Evolutionary conservation across 1,284 basidiomycete genomes (phyloP).

Genomic region (Taiwanofungus camphoratus): DNA sequence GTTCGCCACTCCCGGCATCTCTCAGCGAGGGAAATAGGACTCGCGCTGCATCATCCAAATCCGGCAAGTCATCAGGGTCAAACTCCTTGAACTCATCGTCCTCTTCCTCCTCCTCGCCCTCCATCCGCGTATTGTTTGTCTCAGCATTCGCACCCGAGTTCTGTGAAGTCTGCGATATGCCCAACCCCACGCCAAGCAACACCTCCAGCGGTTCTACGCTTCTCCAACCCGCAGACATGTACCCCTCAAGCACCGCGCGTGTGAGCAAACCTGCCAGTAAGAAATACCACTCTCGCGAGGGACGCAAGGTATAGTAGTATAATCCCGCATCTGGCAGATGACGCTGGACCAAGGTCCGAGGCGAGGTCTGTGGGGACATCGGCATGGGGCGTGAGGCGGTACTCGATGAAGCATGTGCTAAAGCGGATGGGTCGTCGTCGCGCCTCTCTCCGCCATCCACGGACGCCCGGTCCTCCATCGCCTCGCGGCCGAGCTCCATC

Average conservation of each 20-base stretch:
- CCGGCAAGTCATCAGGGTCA: constrained; percentile 73
- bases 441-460: constrained; percentile 31
- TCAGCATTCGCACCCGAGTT: constrained; percentile 1
- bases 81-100: constrained; percentile 50
- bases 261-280: constrained; percentile 70
- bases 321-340: constrained; percentile 20
- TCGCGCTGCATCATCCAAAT: constrained; percentile 54
- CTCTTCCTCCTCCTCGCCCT: constrained; percentile 22
- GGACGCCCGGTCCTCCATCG: constrained; percentile 29
- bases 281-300: constrained; percentile 76
- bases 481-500: constrained; percentile 64
- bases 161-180: constrained; percentile 26
- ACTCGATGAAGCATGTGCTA: background rate
- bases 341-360: constrained; percentile 18
- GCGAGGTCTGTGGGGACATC: constrained; percentile 22
- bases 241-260: constrained; percentile 76
- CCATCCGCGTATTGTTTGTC: constrained; percentile 15
- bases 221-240: constrained; percentile 73
- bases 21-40: constrained; percentile 63
- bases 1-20: constrained; percentile 23
- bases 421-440: constrained; percentile 14
- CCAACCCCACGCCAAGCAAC: constrained; percentile 67
- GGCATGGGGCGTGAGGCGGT: background rate
- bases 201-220: constrained; percentile 66
- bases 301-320: constrained; percentile 48